Conservation (phyloP, 129 eudicot genomes). For the Saussurea involucrata region DNA sequence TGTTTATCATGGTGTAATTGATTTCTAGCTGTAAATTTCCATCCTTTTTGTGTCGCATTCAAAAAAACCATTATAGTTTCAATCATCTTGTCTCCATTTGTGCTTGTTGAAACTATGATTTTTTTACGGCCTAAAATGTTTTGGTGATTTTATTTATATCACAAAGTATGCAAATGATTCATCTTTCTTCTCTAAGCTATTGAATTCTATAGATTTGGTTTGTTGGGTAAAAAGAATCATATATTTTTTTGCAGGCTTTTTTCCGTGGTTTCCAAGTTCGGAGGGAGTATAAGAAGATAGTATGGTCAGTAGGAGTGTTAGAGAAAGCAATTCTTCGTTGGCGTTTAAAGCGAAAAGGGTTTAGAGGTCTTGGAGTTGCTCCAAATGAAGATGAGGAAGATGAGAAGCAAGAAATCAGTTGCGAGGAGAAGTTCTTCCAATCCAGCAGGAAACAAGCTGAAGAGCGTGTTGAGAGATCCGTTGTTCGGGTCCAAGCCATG, state of each 20-base stretch:
- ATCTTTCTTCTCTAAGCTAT: too few species aligned
- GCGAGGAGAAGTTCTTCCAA: slow-evolving; percentile 71
- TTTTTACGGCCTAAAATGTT: too few species aligned
- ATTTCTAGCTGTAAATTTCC: too few species aligned
- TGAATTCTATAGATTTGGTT: background rate
- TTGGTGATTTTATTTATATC: too few species aligned
- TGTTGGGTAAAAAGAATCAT: background rate
- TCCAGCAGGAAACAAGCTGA: slow-evolving; percentile 94
- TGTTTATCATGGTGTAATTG: too few species aligned
- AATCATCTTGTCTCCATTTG: too few species aligned
- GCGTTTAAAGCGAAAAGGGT: slow-evolving; percentile 85
- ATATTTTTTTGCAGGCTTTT: slow-evolving; percentile 51
- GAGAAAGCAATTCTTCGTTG: slow-evolving; percentile 92
- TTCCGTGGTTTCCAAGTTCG: slow-evolving; percentile 90
- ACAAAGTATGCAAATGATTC: too few species aligned
- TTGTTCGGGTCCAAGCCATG: slow-evolving; percentile 93
- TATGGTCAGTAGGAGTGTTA: slow-evolving; percentile 93
- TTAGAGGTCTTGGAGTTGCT: slow-evolving; percentile 69
- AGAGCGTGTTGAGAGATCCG: slow-evolving; percentile 94
- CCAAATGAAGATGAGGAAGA: slow-evolving; percentile 22
- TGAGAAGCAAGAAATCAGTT: slow-evolving; percentile 37
- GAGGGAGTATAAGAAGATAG: slow-evolving; percentile 69
- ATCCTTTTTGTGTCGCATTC: too few species aligned
- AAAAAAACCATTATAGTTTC: too few species aligned
- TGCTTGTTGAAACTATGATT: too few species aligned